Evolutionary conservation across 2,329 filamentous ascomycete genomes (phyloP).

Genomic region (Biscogniauxia sp.): DNA sequence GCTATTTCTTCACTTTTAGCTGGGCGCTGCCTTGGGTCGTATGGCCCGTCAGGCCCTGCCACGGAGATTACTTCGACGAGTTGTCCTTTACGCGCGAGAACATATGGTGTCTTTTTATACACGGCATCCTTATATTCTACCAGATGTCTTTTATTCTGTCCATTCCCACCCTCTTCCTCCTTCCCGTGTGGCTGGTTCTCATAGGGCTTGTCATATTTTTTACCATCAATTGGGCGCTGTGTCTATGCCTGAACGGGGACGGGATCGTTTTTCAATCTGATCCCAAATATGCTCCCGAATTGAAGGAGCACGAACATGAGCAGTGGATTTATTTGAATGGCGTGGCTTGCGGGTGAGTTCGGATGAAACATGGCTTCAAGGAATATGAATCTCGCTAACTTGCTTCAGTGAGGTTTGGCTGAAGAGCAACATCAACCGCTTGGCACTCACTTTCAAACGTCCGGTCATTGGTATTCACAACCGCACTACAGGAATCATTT

Average conservation of each 20-base stretch:
- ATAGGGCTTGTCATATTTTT: slow-evolving; percentile 43
- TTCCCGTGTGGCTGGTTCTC: slow-evolving; percentile 48
- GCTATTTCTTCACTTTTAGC: slow-evolving; percentile 52
- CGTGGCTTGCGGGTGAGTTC: slow-evolving; percentile 54
- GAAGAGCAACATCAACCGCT: slow-evolving; percentile 66
- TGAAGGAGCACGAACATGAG: slow-evolving; percentile 57
- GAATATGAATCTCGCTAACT: slow-evolving; percentile 2
- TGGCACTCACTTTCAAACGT: slow-evolving; percentile 70
- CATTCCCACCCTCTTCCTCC: slow-evolving; percentile 49
- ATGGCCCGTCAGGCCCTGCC: slow-evolving; percentile 53
- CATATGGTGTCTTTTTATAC: slow-evolving; percentile 53
- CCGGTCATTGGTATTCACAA: slow-evolving; percentile 74
- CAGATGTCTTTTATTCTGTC: slow-evolving; percentile 60
- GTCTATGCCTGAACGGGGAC: slow-evolving; percentile 52
- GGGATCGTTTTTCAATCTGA: slow-evolving; percentile 50
- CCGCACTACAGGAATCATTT: slow-evolving; percentile 68
- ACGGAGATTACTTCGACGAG: slow-evolving; percentile 60
- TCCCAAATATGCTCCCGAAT: slow-evolving; percentile 47
- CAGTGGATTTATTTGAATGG: slow-evolving; percentile 82
- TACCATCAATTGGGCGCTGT: slow-evolving; percentile 50
- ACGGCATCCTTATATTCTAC: slow-evolving; percentile 55
- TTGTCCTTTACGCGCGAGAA: slow-evolving; percentile 59
- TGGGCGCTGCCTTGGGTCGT: slow-evolving; percentile 61
- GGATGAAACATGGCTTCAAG: slow-evolving; percentile 28
- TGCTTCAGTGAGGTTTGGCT: slow-evolving; percentile 59